Evolutionary conservation across 257 asterid genomes (phyloP).

Genomic region (Mitragyna speciosa): DNA sequence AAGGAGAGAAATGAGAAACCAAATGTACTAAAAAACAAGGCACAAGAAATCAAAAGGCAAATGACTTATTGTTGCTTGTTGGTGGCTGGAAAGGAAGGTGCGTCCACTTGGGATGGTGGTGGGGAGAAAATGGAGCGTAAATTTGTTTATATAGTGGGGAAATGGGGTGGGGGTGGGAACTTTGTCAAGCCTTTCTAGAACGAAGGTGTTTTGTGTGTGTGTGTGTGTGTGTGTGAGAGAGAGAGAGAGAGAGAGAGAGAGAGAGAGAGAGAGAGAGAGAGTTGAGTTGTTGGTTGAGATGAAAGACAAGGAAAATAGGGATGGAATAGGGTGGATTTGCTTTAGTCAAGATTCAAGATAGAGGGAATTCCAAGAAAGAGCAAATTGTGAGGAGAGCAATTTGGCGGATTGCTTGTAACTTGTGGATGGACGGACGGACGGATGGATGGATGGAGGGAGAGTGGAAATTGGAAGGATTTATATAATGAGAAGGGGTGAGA

Average conservation of each 20-base stretch:
- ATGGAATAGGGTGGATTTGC: conserved; percentile 6
- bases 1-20: background rate
- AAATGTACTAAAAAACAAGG: no score
- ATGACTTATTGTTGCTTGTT: conserved; percentile 9
- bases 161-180: background rate
- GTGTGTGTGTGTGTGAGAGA: no score
- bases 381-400: background rate
- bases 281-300: conserved; percentile 22
- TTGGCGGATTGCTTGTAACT: background rate
- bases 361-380: background rate
- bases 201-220: no score
- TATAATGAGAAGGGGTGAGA: background rate
- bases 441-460: conserved; percentile 1
- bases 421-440: background rate
- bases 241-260: background rate
- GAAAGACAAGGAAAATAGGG: conserved; percentile 18
- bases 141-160: conserved; percentile 28
- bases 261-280: background rate
- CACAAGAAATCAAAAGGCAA: background rate
- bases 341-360: conserved; percentile 3
- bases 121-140: conserved; percentile 7
- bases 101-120: background rate
- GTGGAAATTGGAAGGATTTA: background rate
- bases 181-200: conserved; percentile 1
- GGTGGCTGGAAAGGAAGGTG: background rate